Evolutionary conservation across 352 stramenopile species (phyloP).

Genomic region (Phytophthora fragariaefolia): DNA sequence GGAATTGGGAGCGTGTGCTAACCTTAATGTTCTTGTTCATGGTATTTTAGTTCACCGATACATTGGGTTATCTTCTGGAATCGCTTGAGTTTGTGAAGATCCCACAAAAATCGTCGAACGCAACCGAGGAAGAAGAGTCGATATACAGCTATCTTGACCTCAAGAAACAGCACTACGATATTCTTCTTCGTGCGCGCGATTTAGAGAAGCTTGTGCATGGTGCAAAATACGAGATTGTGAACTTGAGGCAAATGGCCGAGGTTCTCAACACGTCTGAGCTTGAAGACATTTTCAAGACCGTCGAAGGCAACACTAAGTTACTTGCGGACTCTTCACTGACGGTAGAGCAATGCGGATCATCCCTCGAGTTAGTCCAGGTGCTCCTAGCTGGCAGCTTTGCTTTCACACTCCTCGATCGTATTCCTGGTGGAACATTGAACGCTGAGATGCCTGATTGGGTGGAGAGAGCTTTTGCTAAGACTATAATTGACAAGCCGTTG

Average conservation of each 20-base stretch:
- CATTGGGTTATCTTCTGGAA: conserved; percentile 94
- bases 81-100: conserved; percentile 91
- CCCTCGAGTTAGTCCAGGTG: conserved; percentile 89
- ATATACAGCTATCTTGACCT: conserved; percentile 95
- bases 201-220: conserved; percentile 93
- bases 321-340: conserved; percentile 83
- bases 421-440: conserved; percentile 91
- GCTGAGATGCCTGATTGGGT: conserved; percentile 88
- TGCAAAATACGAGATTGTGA: conserved; percentile 90
- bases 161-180: conserved; percentile 85
- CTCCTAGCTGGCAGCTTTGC: conserved; percentile 92
- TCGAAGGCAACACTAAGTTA: conserved; percentile 90
- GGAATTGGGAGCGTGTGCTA: neutral
- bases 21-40: neutral
- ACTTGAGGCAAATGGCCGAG: conserved; percentile 90
- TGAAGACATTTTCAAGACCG: conserved; percentile 88
- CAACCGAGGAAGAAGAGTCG: conserved; percentile 62
- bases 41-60: conserved; percentile 87
- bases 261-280: conserved; percentile 91
- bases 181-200: conserved; percentile 90
- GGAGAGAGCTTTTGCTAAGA: conserved; percentile 44
- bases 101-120: conserved; percentile 47
- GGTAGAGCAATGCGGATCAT: conserved; percentile 65
- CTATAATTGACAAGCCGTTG: conserved; percentile 61
- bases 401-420: conserved; percentile 92